Conservation (phyloP, 2,329 filamentous ascomycete species). For the Arthrinium puccinioides region DNA sequence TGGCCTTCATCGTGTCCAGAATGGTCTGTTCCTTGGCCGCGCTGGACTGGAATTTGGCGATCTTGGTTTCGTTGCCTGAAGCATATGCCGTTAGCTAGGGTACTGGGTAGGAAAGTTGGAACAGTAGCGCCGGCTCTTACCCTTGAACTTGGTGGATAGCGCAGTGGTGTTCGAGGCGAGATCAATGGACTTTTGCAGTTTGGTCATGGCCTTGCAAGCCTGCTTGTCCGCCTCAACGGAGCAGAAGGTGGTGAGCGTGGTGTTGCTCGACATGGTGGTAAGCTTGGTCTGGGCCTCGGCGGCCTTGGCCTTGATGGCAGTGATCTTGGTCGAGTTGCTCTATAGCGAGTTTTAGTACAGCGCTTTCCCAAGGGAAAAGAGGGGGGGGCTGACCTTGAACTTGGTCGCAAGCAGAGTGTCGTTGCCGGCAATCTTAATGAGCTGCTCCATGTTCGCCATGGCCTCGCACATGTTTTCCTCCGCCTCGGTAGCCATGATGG, state of each 20-base stretch:
- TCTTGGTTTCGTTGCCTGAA: conserved; percentile 26
- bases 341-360: background rate
- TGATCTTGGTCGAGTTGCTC: conserved; percentile 25
- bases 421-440: conserved; percentile 19
- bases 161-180: conserved; percentile 27
- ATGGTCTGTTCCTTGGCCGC: conserved; percentile 20
- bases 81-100: background rate
- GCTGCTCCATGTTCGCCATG: conserved; percentile 19
- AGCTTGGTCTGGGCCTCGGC: conserved; percentile 19
- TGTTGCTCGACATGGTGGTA: conserved; percentile 22
- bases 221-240: conserved; percentile 4
- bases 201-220: conserved; percentile 24
- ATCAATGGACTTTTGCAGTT: conserved; percentile 20
- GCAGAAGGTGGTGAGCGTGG: conserved; percentile 20
- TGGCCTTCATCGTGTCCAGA: conserved; percentile 24
- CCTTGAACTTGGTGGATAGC: conserved; percentile 22
- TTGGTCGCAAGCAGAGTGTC: conserved; percentile 21
- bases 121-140: background rate
- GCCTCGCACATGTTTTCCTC: conserved; percentile 19
- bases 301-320: conserved; percentile 24
- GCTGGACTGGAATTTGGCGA: conserved; percentile 26
- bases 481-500: conserved; percentile 21
- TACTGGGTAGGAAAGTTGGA: background rate
- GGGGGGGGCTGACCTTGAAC: conserved; percentile 12
- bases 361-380: background rate